Percentiles rank a stretch among this genome's conserved stretches.
These are phyloP conservation scores for Piloderma croceum DNA, from an alignment of 768 basidiomycete species.

Conservation along the genomic window DNA sequence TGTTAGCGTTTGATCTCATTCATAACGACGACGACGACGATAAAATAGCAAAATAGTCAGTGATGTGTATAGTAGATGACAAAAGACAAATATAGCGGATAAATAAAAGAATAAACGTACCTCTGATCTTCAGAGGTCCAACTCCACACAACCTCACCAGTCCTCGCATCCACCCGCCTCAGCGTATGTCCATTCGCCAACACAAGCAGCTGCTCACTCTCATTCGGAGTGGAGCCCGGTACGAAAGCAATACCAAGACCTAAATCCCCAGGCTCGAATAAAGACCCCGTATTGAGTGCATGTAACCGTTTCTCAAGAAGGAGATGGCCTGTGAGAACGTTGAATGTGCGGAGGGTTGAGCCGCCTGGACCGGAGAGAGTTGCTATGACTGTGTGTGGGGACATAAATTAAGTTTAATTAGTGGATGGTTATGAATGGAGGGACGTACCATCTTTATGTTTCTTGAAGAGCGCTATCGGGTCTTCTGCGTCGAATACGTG, in stretches of 20 bases:
- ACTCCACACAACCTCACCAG: slow-evolving; percentile 58
- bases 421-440: background rate
- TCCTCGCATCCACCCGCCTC: slow-evolving; percentile 40
- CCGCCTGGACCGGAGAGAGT: slow-evolving; percentile 74
- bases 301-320: slow-evolving; percentile 63
- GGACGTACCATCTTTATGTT: slow-evolving; percentile 50
- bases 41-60: too few relatives aligned
- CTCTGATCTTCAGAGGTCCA: slow-evolving; percentile 68
- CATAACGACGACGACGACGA: too few relatives aligned
- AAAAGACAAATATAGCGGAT: background rate
- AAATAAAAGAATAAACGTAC: slow-evolving; percentile 37
- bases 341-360: slow-evolving; percentile 62
- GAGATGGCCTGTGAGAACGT: slow-evolving; percentile 56
- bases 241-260: slow-evolving; percentile 50
- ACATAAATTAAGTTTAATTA: slow-evolving; percentile 3
- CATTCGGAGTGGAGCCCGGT: slow-evolving; percentile 25
- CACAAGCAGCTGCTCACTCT: slow-evolving; percentile 34
- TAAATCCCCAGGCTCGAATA: slow-evolving; percentile 47
- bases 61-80: too few relatives aligned
- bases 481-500: slow-evolving; percentile 70
- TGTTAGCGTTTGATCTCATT: slow-evolving; percentile 5
- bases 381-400: slow-evolving; percentile 46
- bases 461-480: slow-evolving; percentile 57
- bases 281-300: slow-evolving; percentile 33
- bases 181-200: slow-evolving; percentile 60